Evolutionary conservation across 2,329 filamentous ascomycete genomes (phyloP), one percentile per base, ranked within the genome.

Genomic region (Scortechinia acanthostroma): DNA sequence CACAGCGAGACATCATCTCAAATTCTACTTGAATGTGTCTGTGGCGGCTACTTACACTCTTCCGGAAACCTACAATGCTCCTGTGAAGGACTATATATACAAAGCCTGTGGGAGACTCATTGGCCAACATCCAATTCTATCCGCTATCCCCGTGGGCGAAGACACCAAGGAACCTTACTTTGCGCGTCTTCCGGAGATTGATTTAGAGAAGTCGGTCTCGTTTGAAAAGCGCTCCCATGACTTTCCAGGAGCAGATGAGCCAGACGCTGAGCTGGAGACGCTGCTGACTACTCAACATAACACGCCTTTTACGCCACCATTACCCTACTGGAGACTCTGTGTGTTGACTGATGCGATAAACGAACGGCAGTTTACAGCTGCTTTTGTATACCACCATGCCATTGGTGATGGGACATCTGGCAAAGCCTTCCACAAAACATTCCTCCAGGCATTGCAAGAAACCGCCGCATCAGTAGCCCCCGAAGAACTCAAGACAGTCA

Each of bases 341-440:
- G 50, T 74, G 19, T 46, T 71, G 5, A 51, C 54, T n/a, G 50
- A 57, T 14, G 30, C 51, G 14, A 50, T 48, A 5, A 46, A 53
- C 22, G 16, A 50, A 2, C 51, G 45, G 2, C 50, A 48, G 2
- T 72, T 74, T 47, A 69, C 66, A 1, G 65, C 62, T 2, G 55
- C 54, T 2, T 74, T 70, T 53, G 56, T 72, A 6, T 71, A 60
- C 49, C 71, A 75, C 46, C 71, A 74, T 55, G 65, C 63, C 2
- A 56, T 74, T 43, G 64, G 63, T 2, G 71, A 75, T 50, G 70
- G 70, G 2, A 55, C 54, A 5, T 70, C 68, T 0, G 68, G 65
- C 0, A 59, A 69, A 21, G 57, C 65, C 0, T 73, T 74, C 48
- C 70, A 73, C 45, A 51, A 57, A 5, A 55, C 59, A 0, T 68